Percentiles rank a stretch among this genome's conserved stretches.
Evolutionary conservation across 139 green algal species (phyloP).

Genomic region (Eudorina sp.): DNA sequence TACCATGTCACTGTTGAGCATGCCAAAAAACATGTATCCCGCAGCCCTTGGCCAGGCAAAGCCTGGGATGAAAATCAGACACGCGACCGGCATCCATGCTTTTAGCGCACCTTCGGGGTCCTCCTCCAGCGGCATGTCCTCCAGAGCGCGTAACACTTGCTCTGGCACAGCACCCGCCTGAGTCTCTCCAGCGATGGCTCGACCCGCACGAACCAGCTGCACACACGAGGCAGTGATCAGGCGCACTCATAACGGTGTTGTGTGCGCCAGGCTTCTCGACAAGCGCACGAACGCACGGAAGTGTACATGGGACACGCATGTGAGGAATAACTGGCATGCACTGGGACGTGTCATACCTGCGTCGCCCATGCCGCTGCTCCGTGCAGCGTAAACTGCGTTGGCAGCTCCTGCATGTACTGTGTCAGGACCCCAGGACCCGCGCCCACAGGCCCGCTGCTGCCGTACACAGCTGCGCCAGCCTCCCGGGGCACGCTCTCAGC

Average conservation of each 20-base stretch:
- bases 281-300: too few relatives aligned
- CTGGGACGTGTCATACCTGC: conserved; percentile 12
- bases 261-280: too few relatives aligned
- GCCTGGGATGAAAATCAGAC: too few relatives aligned
- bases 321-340: too few relatives aligned
- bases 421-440: not conserved
- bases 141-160: conserved; percentile 18
- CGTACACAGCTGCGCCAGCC: conserved; percentile 2
- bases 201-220: conserved; percentile 22
- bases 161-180: conserved; percentile 18
- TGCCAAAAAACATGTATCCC: too few relatives aligned
- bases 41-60: too few relatives aligned
- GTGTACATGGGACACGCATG: too few relatives aligned
- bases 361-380: conserved; percentile 37
- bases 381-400: conserved; percentile 25
- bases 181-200: not conserved
- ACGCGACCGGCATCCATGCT: too few relatives aligned
- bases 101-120: not conserved
- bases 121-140: not conserved
- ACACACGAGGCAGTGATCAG: too few relatives aligned
- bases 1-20: too few relatives aligned
- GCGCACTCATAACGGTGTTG: too few relatives aligned
- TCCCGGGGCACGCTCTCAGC: conserved; percentile 76
- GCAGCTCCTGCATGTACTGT: conserved; percentile 33
- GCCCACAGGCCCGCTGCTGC: not conserved